Evolutionary conservation across 805 yeast genomes (phyloP).

Genomic region (Yamadazyma endophytica): DNA sequence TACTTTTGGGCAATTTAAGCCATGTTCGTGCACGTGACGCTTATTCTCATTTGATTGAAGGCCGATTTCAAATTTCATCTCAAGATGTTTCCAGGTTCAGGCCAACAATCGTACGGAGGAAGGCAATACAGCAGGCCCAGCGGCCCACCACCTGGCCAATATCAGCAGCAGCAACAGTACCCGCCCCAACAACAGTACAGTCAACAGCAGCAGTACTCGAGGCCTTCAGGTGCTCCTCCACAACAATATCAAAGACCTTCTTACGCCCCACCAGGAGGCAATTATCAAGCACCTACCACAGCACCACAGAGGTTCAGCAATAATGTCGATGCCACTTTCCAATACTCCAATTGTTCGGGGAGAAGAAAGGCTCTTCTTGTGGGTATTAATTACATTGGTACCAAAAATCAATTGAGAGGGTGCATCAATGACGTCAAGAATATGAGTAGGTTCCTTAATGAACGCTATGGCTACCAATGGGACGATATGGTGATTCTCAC

Average conservation of each 20-base stretch:
- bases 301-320: conserved; percentile 35
- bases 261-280: conserved; percentile 9
- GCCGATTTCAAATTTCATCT: too few relatives aligned
- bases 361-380: conserved; percentile 32
- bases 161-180: conserved; percentile 12
- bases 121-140: conserved; percentile 16
- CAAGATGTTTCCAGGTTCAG: conserved; percentile 19
- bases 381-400: conserved; percentile 32
- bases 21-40: conserved; percentile 3
- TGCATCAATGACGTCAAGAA: conserved; percentile 38
- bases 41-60: too few relatives aligned
- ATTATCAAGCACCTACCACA: conserved; percentile 18
- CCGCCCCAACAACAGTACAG: conserved; percentile 13
- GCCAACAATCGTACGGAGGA: conserved; percentile 12
- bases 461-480: conserved; percentile 26
- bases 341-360: conserved; percentile 36
- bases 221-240: conserved; percentile 16
- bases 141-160: conserved; percentile 17
- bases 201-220: conserved; percentile 12
- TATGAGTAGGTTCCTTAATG: conserved; percentile 28
- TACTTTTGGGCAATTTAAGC: neutral
- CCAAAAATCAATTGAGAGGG: conserved; percentile 28
- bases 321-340: conserved; percentile 31
- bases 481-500: conserved; percentile 37
- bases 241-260: conserved; percentile 9